Evolutionary conservation across 257 asterid genomes (phyloP), one percentile per base, ranked within the genome.

Genomic region (Mentha longifolia): DNA sequence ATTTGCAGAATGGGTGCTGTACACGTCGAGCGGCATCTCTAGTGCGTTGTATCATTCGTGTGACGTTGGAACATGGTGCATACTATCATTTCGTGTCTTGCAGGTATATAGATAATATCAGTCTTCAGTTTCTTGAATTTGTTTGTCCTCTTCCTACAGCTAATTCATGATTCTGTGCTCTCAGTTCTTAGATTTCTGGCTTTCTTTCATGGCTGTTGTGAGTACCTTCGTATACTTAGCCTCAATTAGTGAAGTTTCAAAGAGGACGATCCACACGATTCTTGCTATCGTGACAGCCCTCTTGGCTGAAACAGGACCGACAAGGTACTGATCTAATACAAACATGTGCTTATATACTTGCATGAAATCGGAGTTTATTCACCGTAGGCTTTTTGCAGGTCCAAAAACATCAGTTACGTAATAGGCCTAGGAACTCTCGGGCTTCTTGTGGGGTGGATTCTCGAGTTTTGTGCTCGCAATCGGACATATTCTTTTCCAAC

Each of bases 141-240:
- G n/a, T 56, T 46, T 10, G 4, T 8, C 54, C 41, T 58, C 17
- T 47, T 15, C 17, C 14, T 35, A 46, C 14, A 16, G 14, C 76
- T 77, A 19, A 73, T 74, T 67, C 46, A 9, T 49, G 73, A 30
- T 65, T 65, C 1, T 70, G 8, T 68, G 70, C 50, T 59, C 37
- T 46, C 82, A 95, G 99, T 92, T 95, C 84, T 66, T 92, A 78
- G 98, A 95, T 77, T 95, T 95, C 85, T 95, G 99, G 99, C 99
- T 95, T 76, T 95, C 99, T 19, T 95, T 95, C 92, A 92, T 95
- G 95, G 99, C 99, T 43, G 94, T 92, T 31, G 92, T 87, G 72
- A 89, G 98, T 76, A 95, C 99, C 12, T 95, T 92, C 57, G 89
- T 95, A 31, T 87, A 92, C 85, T 78, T 95, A 54, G 55, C 96